Base-by-base conservation (phyloP, 169 alveolate species). In the Ichthyophthirius multifiliis region DNA sequence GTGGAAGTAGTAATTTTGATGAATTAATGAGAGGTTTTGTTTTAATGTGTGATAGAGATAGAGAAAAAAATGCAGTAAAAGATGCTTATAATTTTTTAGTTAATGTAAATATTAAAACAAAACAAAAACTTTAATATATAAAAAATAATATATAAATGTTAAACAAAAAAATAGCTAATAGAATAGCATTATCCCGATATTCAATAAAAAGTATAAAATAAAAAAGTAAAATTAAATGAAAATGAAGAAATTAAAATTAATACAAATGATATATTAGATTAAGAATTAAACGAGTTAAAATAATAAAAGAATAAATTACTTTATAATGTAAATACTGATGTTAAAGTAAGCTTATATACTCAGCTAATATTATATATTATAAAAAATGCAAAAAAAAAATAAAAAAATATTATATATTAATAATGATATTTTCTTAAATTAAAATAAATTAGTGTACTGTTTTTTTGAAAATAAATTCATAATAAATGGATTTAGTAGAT, bases 301-400 rank as follows among this genome's bases (percentile, higher is more conserved):
- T 55, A 4, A 1, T 23, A 55, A 27, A 55, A 55, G 16, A 39
- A 55, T 55, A 55, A 55, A 23, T 39, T 55, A 1, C 71, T 55
- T 55, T 55, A 55, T 23, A 55, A 55, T 55, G 71, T 55, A 27
- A 55, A 55, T 10, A 55, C 71, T 6, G 71, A 55, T 27, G 71
- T 55, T 55, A 55, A 23, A 27, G 71, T 55, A 55, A 55, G 31
- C 0, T 15, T 5, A 27, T 55, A 4, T n/a, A n/a, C n/a, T n/a
- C n/a, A n/a, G n/a, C n/a, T n/a, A n/a, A n/a, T n/a, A n/a, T n/a
- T n/a, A n/a, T n/a, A n/a, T n/a, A n/a, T n/a, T n/a, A n/a, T n/a
- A n/a, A n/a, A n/a, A n/a, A n/a, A n/a, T n/a, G n/a, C n/a, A n/a
- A n/a, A n/a, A n/a, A n/a, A n/a, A n/a, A n/a, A n/a, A n/a, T n/a